Percentiles rank a stretch among this genome's conserved stretches.
Evolutionary conservation across 805 yeast genomes (phyloP).

Genomic region (Ogataea siamensis): DNA sequence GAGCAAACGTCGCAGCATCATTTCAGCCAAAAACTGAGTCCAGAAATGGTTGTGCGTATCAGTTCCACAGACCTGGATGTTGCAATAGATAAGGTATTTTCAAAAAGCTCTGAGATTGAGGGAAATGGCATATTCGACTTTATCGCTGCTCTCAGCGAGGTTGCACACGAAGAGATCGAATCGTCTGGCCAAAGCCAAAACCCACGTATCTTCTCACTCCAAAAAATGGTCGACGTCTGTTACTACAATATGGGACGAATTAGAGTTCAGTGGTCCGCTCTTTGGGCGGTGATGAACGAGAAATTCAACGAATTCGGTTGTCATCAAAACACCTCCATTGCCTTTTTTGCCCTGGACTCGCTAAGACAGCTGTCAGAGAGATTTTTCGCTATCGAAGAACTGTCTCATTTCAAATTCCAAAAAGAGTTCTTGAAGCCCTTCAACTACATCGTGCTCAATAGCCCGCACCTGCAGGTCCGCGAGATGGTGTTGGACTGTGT

Average conservation of each 20-base stretch:
- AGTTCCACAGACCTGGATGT: constrained; percentile 70
- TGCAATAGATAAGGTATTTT: constrained; percentile 81
- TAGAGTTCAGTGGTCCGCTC: constrained; percentile 92
- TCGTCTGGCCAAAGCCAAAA: constrained; percentile 77
- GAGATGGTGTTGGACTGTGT: constrained; percentile 90
- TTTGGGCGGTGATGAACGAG: constrained; percentile 92
- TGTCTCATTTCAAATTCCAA: constrained; percentile 94
- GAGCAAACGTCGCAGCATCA: constrained; percentile 70
- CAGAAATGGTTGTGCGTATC: constrained; percentile 55
- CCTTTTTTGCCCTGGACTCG: constrained; percentile 90
- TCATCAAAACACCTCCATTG: constrained; percentile 70
- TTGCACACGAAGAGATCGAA: constrained; percentile 87
- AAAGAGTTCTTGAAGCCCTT: constrained; percentile 91
- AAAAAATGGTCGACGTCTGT: constrained; percentile 95
- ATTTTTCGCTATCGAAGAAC: constrained; percentile 89
- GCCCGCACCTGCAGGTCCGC: constrained; percentile 66
- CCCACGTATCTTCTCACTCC: constrained; percentile 90
- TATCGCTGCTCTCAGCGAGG: constrained; percentile 81
- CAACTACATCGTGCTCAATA: constrained; percentile 70
- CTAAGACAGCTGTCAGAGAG: constrained; percentile 89
- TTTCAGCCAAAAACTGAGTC: constrained; percentile 64
- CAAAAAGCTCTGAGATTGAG: constrained; percentile 72
- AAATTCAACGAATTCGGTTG: constrained; percentile 85
- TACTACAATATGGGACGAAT: constrained; percentile 97
- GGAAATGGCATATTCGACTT: constrained; percentile 87